Evolutionary conservation across 192 early-diverging fungal species (phyloP), one percentile per base, ranked within the genome.

Genomic region (Cetraspora pellucida): DNA sequence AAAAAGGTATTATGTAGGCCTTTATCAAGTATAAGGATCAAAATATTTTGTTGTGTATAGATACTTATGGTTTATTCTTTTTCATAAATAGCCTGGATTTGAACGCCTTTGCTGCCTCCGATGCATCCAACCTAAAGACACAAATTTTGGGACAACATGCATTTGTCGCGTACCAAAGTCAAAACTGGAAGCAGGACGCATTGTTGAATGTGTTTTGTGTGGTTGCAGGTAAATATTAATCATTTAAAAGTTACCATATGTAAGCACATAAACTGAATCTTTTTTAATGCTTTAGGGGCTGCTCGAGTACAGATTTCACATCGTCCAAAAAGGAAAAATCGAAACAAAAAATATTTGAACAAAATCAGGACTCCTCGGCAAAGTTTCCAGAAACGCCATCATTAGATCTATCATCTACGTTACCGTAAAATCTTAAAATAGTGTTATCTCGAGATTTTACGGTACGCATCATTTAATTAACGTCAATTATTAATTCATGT

Each of bases 61-160:
- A n/a, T 31, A 30, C 72, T 25, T 30, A 14, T 63, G 37, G 10
- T 21, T 5, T 28, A 47, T 27, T 23, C 27, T 13, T 14, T 72
- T 52, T 23, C 6, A 25, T 72, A 65, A 46, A 59, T 83, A 94
- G 91, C 87, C 90, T 63, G 97, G 97, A 43, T 99, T 95, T 81
- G 98, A 99, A 81, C 96, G 96, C 78, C 87, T 99, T 46, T 99
- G 98, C 79, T 99, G 98, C 78, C 78, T 98, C 77, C 88, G 94
- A 69, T 98, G 98, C 80, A 97, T 99, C 75, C 98, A 99, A 77
- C 91, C 96, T 59, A 91, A 90, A 75, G 98, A 99, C 77, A 98
- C 96, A 16, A 98, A 97, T 82, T 97, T 94, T 86, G 95, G 96
- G 30, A 98, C 98, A 0, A 94, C 93, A 2, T 99, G 98, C 81